Evolutionary conservation across 805 yeast genomes (phyloP).

Genomic region (Nakazawaea sp.): DNA sequence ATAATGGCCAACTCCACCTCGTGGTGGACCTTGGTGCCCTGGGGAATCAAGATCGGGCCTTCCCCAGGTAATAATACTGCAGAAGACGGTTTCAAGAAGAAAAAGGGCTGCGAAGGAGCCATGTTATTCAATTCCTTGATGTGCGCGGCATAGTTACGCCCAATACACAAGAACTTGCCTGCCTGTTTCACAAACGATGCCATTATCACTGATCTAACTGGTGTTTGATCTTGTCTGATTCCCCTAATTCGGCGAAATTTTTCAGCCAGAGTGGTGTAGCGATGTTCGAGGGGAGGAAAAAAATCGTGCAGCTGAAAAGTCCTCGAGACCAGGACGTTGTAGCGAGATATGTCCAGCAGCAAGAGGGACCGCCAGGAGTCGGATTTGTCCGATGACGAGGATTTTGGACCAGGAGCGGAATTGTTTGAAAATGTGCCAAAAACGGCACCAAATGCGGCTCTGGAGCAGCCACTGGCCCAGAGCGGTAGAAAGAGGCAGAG

Average conservation of each 20-base stretch:
- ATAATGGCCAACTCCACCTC: constrained; percentile 89
- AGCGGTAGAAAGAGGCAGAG: no score
- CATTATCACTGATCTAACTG: no score
- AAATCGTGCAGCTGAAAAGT: not conserved
- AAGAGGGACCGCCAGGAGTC: no score
- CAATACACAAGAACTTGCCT: constrained; percentile 85
- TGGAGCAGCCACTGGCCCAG: not conserved
- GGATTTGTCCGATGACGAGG: constrained; percentile 4
- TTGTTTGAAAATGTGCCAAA: not conserved
- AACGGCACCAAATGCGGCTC: not conserved
- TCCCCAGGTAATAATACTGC: constrained; percentile 57
- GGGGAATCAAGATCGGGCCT: constrained; percentile 81
- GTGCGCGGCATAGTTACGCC: constrained; percentile 96
- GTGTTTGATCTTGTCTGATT: no score
- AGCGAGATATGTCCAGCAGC: no score
- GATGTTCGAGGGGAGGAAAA: not conserved
- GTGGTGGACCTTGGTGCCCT: constrained; percentile 76
- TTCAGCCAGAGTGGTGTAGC: no score
- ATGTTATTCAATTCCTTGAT: constrained; percentile 81
- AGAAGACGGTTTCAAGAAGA: constrained; percentile 85
- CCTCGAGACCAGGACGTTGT: no score
- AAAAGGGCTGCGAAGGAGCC: constrained; percentile 82
- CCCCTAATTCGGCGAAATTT: no score
- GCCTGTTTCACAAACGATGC: constrained; percentile 47
- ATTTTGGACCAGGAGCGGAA: constrained; percentile 5